Evolutionary conservation across 2,329 filamentous ascomycete genomes (phyloP).

Genomic region (Sporothrix dimorphospora): DNA sequence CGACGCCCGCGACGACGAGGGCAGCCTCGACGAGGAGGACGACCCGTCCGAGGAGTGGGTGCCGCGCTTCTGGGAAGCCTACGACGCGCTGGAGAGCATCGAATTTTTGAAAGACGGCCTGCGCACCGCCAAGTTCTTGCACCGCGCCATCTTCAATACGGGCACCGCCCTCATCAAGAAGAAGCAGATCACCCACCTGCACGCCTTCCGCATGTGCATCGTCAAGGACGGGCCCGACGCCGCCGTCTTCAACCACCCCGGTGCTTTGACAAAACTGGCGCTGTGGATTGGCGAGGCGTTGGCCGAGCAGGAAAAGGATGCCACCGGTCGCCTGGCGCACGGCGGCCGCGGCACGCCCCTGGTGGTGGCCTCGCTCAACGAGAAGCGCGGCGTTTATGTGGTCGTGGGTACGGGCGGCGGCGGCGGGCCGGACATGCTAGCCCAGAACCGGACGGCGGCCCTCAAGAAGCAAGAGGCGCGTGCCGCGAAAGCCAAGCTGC

Average conservation of each 20-base stretch:
- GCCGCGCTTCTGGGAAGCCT: conserved; percentile 70
- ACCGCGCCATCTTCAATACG: conserved; percentile 89
- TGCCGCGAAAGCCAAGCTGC: conserved; percentile 64
- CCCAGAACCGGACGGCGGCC: conserved; percentile 62
- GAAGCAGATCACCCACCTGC: conserved; percentile 87
- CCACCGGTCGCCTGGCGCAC: conserved; percentile 67
- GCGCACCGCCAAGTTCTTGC: conserved; percentile 82
- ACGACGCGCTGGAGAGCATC: conserved; percentile 73
- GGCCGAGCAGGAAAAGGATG: conserved; percentile 81
- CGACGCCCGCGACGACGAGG: conserved; percentile 50
- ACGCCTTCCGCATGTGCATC: conserved; percentile 91
- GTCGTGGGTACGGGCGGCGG: conserved; percentile 92
- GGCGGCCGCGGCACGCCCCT: conserved; percentile 79
- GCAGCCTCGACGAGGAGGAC: conserved; percentile 37
- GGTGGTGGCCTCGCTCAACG: conserved; percentile 87
- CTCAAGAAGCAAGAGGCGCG: conserved; percentile 66
- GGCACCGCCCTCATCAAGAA: conserved; percentile 91
- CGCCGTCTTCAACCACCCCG: conserved; percentile 87
- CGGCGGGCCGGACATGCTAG: conserved; percentile 74
- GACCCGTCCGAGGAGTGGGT: conserved; percentile 62
- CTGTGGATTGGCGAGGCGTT: conserved; percentile 94
- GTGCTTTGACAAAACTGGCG: conserved; percentile 89
- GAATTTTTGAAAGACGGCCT: conserved; percentile 76
- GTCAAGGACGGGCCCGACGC: conserved; percentile 95
- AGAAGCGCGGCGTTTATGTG: conserved; percentile 83